Evolutionary conservation across 108 stramenopile species (phyloP).

Genomic region (Asterionellopsis glacialis): DNA sequence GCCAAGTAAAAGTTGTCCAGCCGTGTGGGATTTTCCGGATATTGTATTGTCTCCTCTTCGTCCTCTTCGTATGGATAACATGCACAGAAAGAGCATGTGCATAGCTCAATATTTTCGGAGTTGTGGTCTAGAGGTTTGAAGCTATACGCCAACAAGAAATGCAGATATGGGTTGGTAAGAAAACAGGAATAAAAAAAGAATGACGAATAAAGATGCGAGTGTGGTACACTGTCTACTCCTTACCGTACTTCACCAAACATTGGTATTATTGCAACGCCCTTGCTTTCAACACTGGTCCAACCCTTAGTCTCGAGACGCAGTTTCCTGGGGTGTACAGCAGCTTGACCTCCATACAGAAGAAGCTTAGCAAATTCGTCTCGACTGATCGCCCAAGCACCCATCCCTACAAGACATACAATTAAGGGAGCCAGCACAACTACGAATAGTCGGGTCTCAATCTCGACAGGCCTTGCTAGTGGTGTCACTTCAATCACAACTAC

Average conservation of each 20-base stretch:
- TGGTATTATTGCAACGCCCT: slow-evolving; percentile 68
- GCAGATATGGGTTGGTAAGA: background rate
- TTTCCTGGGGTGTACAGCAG: slow-evolving; percentile 69
- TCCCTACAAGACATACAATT: slow-evolving; percentile 62
- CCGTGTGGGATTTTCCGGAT: slow-evolving; percentile 16
- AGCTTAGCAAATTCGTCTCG: slow-evolving; percentile 78
- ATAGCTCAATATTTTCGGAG: slow-evolving; percentile 35
- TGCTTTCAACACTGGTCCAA: slow-evolving; percentile 78
- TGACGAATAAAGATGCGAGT: background rate
- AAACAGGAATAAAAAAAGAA: background rate
- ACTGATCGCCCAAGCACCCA: slow-evolving; percentile 82
- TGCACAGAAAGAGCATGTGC: slow-evolving; percentile 41
- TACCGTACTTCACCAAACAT: slow-evolving; percentile 89
- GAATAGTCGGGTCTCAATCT: slow-evolving; percentile 52
- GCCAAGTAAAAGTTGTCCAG: slow-evolving; percentile 43
- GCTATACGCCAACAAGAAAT: slow-evolving; percentile 31
- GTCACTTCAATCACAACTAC: slow-evolving; percentile 70
- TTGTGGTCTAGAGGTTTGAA: slow-evolving; percentile 48
- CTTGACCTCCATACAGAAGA: slow-evolving; percentile 76
- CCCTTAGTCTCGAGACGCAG: slow-evolving; percentile 64
- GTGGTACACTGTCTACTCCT: slow-evolving; percentile 1
- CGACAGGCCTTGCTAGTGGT: slow-evolving; percentile 35
- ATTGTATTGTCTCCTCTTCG: slow-evolving; percentile 34
- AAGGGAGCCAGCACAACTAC: slow-evolving; percentile 70
- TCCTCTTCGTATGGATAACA: slow-evolving; percentile 78